Percentiles rank a stretch among this genome's conserved stretches.
These are phyloP conservation scores for Cetraspora pellucida DNA, from an alignment of 192 early-diverging fungal genomes.

Conservation along the genomic window DNA sequence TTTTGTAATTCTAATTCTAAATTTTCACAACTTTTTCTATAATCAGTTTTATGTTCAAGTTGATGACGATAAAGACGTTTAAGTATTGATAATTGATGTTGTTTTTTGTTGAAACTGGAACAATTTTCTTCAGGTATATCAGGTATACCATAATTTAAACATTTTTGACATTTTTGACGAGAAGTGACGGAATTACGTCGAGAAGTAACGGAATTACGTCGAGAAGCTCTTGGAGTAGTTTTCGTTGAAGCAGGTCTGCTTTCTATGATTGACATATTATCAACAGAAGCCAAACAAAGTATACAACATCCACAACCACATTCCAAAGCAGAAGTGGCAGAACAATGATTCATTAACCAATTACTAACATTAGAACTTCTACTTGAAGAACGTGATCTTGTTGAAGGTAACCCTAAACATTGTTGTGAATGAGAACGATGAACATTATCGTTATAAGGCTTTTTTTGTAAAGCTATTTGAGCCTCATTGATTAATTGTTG, in stretches of 20 bases:
- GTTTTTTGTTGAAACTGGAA: background rate
- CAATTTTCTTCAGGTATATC: background rate
- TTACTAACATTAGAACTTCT: conserved; percentile 6
- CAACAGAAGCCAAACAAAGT: conserved; percentile 2
- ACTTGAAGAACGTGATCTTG: background rate
- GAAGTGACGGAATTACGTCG: background rate
- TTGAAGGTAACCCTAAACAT: background rate
- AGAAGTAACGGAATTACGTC: background rate
- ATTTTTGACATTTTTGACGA: background rate
- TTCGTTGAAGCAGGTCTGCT: background rate
- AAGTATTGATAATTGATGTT: background rate
- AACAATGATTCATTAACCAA: conserved; percentile 20
- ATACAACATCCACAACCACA: conserved; percentile 2
- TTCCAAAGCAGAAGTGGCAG: background rate
- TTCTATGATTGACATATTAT: background rate
- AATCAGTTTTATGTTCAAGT: conserved; percentile 2
- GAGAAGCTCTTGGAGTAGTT: conserved; percentile 2
- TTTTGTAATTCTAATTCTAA: conserved; percentile 20
- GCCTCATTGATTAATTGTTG: conserved; percentile 13
- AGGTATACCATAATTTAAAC: background rate
- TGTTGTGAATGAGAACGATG: background rate
- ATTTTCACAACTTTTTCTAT: conserved; percentile 23
- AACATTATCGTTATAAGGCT: background rate
- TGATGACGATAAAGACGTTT: background rate
- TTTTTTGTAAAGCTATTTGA: conserved; percentile 13